Conservation (phyloP, 495 filamentous ascomycete species). For the Penicillium soppii region DNA sequence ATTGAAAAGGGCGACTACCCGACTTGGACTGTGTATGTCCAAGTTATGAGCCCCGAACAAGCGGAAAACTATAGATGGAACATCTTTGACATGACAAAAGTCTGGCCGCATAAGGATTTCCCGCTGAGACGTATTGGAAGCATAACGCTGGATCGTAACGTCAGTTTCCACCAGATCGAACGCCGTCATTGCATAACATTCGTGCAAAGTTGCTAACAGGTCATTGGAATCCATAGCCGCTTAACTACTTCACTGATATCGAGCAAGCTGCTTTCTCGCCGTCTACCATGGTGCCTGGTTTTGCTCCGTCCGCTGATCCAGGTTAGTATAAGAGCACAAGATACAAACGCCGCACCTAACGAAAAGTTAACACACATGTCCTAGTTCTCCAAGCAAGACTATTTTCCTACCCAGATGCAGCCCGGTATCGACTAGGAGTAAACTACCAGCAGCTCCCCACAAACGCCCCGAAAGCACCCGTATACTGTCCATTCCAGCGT, state of each 20-base stretch:
- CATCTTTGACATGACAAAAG: constrained; percentile 46
- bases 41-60: constrained; percentile 45
- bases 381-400: no score
- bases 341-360: no score
- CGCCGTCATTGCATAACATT: no score
- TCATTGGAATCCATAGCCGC: no score
- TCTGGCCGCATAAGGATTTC: constrained; percentile 37
- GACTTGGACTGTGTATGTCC: constrained; percentile 45
- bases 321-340: no score
- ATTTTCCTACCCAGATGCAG: constrained; percentile 67
- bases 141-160: constrained; percentile 36
- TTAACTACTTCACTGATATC: constrained; percentile 50
- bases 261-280: constrained; percentile 53
- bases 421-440: constrained; percentile 65
- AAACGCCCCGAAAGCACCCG: constrained; percentile 25
- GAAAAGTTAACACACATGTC: no score
- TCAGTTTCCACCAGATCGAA: constrained; percentile 3
- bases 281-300: constrained; percentile 48
- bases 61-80: constrained; percentile 32
- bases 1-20: constrained; percentile 39
- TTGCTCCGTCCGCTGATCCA: constrained; percentile 43
- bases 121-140: constrained; percentile 36
- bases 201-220: no score
- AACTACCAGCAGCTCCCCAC: constrained; percentile 59
- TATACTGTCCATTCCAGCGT: constrained; percentile 70